A percentile compares a stretch with the other conserved stretches of the same genome.
Conservation (phyloP, 1,284 basidiomycete species). For the Coniferiporia sulphurascens region DNA sequence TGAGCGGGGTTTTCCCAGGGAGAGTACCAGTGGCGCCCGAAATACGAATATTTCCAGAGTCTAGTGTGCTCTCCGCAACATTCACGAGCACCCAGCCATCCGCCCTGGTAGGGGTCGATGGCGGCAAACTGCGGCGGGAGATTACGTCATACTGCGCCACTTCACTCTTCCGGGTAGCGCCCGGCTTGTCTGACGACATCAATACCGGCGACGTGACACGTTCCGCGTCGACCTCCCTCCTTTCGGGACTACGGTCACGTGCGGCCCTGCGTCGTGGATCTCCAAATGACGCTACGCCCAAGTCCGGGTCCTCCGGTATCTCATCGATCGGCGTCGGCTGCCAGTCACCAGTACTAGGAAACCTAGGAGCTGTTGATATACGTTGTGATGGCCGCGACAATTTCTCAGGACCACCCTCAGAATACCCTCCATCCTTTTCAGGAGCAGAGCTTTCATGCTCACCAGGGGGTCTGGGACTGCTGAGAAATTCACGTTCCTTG, state of each 20-base stretch:
- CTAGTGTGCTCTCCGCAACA: constrained; percentile 7
- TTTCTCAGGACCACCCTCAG: constrained; percentile 29
- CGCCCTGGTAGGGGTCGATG: background rate
- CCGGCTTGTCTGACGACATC: constrained; percentile 2
- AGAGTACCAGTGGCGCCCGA: background rate
- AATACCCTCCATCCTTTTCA: constrained; percentile 25
- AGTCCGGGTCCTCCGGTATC: constrained; percentile 30
- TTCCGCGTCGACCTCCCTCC: constrained; percentile 16
- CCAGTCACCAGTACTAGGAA: constrained; percentile 38
- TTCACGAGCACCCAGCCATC: constrained; percentile 18
- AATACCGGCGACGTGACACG: constrained; percentile 13
- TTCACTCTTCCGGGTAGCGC: constrained; percentile 17
- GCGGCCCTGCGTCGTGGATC: background rate
- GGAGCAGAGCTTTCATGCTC: background rate
- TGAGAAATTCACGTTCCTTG: background rate
- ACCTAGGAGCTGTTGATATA: constrained; percentile 28
- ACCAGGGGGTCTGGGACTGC: background rate
- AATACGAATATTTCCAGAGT: constrained; percentile 1
- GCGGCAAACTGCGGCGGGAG: background rate
- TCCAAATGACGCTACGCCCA: background rate
- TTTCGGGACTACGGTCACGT: constrained; percentile 2
- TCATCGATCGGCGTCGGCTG: constrained; percentile 39
- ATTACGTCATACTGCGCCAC: constrained; percentile 8
- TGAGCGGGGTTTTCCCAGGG: background rate
- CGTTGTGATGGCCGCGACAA: constrained; percentile 23